Evolutionary conservation across 1,284 basidiomycete genomes (phyloP), one percentile per base, ranked within the genome.

Genomic region (Porphyrellus sp.): DNA sequence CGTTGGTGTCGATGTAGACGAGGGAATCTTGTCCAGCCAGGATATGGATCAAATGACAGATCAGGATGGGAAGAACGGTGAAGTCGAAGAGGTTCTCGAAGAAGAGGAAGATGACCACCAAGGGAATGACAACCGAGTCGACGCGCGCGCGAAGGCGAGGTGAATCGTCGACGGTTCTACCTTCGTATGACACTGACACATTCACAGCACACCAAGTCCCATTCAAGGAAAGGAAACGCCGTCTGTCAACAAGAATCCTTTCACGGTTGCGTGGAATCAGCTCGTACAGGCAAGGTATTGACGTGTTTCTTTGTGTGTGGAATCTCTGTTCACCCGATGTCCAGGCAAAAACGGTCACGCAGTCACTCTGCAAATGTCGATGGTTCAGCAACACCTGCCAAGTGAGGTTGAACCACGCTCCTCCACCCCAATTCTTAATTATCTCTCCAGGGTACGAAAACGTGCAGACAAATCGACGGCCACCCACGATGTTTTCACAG

Each of bases 1-100:
- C 18, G 52, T 60, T 35, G 63, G 72, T 31, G 64, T 77, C 5
- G 82, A 85, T 38, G 77, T 86, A 39, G 80, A 86, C 61, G 74
- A 83, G 49, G 69, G 60, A 30, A 70, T 81, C 55, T 64, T 86
- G 23, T 74, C 76, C 2, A 77, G 76, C 54, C 79, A 83, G 57
- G 77, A 79, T 25, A 69, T 84, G 34, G 69, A 65, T 42, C 71
- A 73, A 24, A 56, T 79, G 2, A 70, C 67, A 49, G 74, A 77
- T 56, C 64, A 65, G 21, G 73, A 68, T 28, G 60, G 58, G 21
- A 51, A 56, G 15, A 60, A 64, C 18, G 69, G 60, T 13, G 67
- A 67, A 16, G 34, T 6, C 3, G 68, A 68, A 41, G 58, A 61
- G 13, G 67, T 64, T 28, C 54, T 63, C 31, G 66, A 68, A 11